Percentiles rank a stretch among this genome's conserved stretches.
These are phyloP conservation scores for Arachis hypogaea DNA, from an alignment of 306 rosid species.

Conservation along the genomic window DNA sequence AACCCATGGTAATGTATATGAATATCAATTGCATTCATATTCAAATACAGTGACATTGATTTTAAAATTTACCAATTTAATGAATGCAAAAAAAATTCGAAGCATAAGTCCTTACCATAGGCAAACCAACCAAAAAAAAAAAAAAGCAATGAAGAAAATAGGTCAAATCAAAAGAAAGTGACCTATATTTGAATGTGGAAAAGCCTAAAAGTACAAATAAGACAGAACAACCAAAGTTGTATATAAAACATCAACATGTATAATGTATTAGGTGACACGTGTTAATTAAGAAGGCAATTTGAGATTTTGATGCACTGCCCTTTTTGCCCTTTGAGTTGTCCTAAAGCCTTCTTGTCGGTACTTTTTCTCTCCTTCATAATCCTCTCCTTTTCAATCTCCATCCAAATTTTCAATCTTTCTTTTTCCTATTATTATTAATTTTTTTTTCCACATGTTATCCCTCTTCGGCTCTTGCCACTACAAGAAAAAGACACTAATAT, in stretches of 20 bases:
- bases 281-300: background rate
- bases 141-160: background rate
- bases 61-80: too few species aligned
- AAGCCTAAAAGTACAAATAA: background rate
- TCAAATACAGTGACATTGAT: too few species aligned
- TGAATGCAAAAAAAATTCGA: conserved; percentile 5
- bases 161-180: too few species aligned
- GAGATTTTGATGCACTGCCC: background rate
- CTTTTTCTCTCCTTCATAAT: background rate
- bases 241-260: background rate
- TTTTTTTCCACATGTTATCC: too few species aligned
- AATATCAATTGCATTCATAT: too few species aligned
- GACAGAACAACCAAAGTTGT: background rate
- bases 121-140: conserved; percentile 56
- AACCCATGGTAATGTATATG: too few species aligned
- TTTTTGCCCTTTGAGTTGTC: background rate
- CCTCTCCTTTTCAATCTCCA: background rate
- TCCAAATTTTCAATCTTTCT: background rate
- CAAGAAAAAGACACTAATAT: too few species aligned
- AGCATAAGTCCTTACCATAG: conserved; percentile 43
- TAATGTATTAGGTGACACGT: too few species aligned
- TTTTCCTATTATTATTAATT: too few species aligned
- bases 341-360: background rate
- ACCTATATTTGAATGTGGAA: background rate
- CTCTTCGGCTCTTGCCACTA: too few species aligned